These are phyloP conservation scores for Colletotrichum kahawae DNA, from an alignment of 2,329 filamentous ascomycete genomes.

Conservation along the genomic window DNA sequence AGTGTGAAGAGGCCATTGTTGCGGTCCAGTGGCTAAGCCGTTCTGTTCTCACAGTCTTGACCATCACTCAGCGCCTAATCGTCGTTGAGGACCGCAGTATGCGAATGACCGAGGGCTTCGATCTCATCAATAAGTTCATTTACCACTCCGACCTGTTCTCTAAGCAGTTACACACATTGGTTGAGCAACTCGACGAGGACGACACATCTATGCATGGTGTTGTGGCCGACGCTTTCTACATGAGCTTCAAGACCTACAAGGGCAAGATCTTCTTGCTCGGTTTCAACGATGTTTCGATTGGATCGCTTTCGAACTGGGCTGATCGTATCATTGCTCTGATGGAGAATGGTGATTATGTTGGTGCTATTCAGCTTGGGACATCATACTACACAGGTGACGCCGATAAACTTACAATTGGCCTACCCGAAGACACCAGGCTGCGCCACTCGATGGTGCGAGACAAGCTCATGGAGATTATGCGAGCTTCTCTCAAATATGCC, in stretches of 20 bases:
- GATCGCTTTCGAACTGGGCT: conserved; percentile 95
- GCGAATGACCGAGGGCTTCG: conserved; percentile 93
- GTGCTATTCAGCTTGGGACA: conserved; percentile 87
- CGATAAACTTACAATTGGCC: conserved; percentile 92
- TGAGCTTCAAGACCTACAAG: conserved; percentile 97
- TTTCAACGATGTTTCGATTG: conserved; percentile 92
- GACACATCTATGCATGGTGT: conserved; percentile 93
- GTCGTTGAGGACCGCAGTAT: conserved; percentile 90
- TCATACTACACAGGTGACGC: conserved; percentile 89
- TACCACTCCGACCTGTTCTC: conserved; percentile 93
- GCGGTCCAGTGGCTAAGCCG: conserved; percentile 96
- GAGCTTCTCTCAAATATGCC: conserved; percentile 86
- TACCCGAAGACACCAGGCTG: conserved; percentile 80
- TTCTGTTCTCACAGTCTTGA: conserved; percentile 89
- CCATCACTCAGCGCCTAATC: conserved; percentile 90
- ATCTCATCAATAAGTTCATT: conserved; percentile 89
- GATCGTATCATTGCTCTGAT: conserved; percentile 92
- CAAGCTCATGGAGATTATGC: conserved; percentile 91
- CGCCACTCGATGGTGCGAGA: conserved; percentile 85
- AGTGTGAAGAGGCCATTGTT: conserved; percentile 92
- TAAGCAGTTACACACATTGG: conserved; percentile 79
- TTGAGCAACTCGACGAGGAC: conserved; percentile 87
- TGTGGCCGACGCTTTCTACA: conserved; percentile 95
- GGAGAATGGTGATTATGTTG: conserved; percentile 96
- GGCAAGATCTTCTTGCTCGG: conserved; percentile 90